Base-by-base conservation (phyloP, 306 rosid species). In the Sicyos edulis region DNA sequence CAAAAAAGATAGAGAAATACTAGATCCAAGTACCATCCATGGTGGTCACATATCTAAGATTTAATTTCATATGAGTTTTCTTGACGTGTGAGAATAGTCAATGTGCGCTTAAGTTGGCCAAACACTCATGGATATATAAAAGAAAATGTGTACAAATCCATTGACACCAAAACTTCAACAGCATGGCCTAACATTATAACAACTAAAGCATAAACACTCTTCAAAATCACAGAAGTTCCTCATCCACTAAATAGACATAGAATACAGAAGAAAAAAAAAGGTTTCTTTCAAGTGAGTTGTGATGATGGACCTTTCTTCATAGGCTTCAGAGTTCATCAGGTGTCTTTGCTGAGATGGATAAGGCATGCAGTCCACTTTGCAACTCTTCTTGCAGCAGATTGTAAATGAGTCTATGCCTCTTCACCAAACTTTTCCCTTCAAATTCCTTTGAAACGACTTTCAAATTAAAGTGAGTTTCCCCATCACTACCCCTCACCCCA, bases 381-480 rank as follows among this genome's bases (percentile, higher is more conserved):
- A 92, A 82, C 77, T 89, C 97, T 59, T 86, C 92, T 76, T 89
- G 92, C 80, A 92, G 80, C 70, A 92, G 67, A 14, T 45, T 71
- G 75, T 92, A 89, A 22, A 92, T 79, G 40, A 89, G 87, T 78
- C 97, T 86, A 70, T 89, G 97, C 84, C 96, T 89, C 82, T 89
- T 92, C 51, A 92, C 90, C 60, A 83, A 82, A 76, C 97, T 92
- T 44, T 65, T 32, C 47, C 22, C 20, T 22, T 40, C 45, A 20
- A n/a, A 26, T 4, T 40, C 71, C 52, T 42, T 12, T 21, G 96
- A 86, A 42, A 92, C 95, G 19, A 88, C 86, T 78, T 56, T 89
- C 83, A 92, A 80, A 61, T 86, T 88, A 78, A 89, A 92, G 85
- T 92, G 97, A 10, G 96, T 92, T 77, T 92, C 97, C 0, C 96